Base-by-base conservation (phyloP, 495 filamentous ascomycete genomes). In the Amniculicola lignicola region DNA sequence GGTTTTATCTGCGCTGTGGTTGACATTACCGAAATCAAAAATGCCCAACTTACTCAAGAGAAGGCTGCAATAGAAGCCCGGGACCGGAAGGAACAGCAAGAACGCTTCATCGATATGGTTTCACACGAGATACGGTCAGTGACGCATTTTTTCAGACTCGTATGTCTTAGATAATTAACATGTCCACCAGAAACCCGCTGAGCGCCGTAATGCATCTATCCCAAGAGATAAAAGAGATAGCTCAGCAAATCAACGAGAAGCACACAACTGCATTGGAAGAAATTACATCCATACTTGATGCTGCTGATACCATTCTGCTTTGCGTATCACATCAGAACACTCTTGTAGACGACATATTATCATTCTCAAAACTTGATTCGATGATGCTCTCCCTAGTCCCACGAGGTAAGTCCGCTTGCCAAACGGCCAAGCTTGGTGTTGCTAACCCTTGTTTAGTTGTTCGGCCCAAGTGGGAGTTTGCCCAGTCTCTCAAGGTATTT, bases 111-210 rank as follows among this genome's bases (percentile, higher is more conserved):
- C 35, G 63, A 67, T 25, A 60, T 59, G 56, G 50, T 54, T 10
- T 45, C 54, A 2, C 64, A 69, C 47, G 61, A 70, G 42, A 67
- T 70, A 22, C 62, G 65, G 4, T 39, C 18, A 16, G 25, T 22
- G 11, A n/a, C 10, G 10, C 25, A n/a, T 39, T 16, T 31, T 31
- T 35, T 28, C 27, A n/a, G n/a, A n/a, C n/a, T n/a, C n/a, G n/a
- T n/a, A n/a, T n/a, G n/a, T n/a, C n/a, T n/a, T n/a, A n/a, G n/a
- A n/a, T n/a, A n/a, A n/a, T n/a, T n/a, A n/a, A n/a, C n/a, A n/a
- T n/a, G n/a, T n/a, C n/a, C n/a, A 70, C 70, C 31, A 54, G 70
- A 5, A 72, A 72, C 44, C 70, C 70, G 2, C 59, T 72, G 3
- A 65, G 59, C 35, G 70, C 68, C 2, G 64, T 72, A 1, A 25